Evolutionary conservation across 2,329 filamentous ascomycete genomes (phyloP).

Genomic region (Cercospora beticola): DNA sequence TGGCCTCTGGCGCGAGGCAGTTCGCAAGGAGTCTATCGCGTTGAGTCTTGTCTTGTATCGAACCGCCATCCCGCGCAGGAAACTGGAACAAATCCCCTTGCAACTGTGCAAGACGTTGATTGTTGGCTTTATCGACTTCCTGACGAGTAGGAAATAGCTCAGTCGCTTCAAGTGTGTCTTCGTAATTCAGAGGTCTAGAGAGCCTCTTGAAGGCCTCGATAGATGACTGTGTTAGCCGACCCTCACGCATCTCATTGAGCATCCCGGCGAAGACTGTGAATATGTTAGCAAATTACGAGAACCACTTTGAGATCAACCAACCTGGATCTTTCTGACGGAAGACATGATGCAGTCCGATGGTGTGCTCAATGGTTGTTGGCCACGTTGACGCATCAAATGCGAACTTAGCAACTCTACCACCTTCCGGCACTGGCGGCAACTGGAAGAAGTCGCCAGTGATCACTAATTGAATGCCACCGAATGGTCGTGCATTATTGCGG

Average conservation of each 20-base stretch:
- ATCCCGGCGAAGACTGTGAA: slow-evolving; percentile 76
- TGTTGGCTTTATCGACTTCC: slow-evolving; percentile 88
- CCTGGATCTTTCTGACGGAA: slow-evolving; percentile 89
- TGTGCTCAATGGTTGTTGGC: slow-evolving; percentile 90
- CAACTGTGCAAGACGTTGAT: slow-evolving; percentile 68
- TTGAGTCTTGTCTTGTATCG: slow-evolving; percentile 61
- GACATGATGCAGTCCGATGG: slow-evolving; percentile 89
- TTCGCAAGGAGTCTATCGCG: slow-evolving; percentile 79
- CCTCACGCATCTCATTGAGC: slow-evolving; percentile 97
- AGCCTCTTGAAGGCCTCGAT: slow-evolving; percentile 74
- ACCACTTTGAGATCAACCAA: no score
- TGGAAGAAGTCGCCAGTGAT: slow-evolving; percentile 99
- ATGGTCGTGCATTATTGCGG: slow-evolving; percentile 86
- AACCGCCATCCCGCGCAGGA: slow-evolving; percentile 72
- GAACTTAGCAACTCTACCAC: slow-evolving; percentile 73
- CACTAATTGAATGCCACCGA: slow-evolving; percentile 92
- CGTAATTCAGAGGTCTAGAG: slow-evolving; percentile 66
- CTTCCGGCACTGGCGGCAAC: slow-evolving; percentile 86
- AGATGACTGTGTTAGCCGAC: slow-evolving; percentile 73
- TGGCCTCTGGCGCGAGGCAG: slow-evolving; percentile 84
- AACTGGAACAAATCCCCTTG: slow-evolving; percentile 68
- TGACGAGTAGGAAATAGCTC: slow-evolving; percentile 88
- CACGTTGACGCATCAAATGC: slow-evolving; percentile 91
- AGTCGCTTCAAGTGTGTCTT: slow-evolving; percentile 77
- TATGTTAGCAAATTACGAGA: slow-evolving; percentile 31